A percentile compares a stretch with the other conserved stretches of the same genome.
Conservation (phyloP, 306 rosid species). For the Rosa multiflora region DNA sequence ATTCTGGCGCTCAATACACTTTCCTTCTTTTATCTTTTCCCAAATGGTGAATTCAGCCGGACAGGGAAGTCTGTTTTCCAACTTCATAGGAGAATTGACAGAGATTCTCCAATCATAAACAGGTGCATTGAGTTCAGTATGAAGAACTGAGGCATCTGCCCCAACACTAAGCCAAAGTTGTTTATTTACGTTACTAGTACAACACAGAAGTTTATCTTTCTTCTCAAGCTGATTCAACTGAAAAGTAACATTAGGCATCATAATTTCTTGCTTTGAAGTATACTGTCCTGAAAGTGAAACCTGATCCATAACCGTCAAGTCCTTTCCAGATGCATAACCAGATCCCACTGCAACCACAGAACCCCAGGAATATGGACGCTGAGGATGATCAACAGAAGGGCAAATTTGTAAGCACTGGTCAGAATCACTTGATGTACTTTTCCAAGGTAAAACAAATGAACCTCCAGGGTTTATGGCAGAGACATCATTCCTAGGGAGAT, state of each 20-base stretch:
- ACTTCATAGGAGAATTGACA: slow-evolving; percentile 74
- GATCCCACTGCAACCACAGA: slow-evolving; percentile 59
- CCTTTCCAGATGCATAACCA: slow-evolving; percentile 69
- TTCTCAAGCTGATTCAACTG: slow-evolving; percentile 88
- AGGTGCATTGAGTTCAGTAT: slow-evolving; percentile 87
- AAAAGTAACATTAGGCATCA: slow-evolving; percentile 46
- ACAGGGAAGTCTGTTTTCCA: slow-evolving; percentile 93
- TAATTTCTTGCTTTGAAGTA: slow-evolving; percentile 39
- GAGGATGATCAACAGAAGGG: slow-evolving; percentile 58
- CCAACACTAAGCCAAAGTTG: slow-evolving; percentile 84
- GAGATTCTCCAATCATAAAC: slow-evolving; percentile 96
- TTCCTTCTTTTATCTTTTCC: slow-evolving; percentile 78
- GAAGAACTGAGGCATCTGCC: slow-evolving; percentile 90
- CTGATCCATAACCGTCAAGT: slow-evolving; percentile 59
- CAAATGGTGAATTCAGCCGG: slow-evolving; percentile 75
- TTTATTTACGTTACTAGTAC: slow-evolving; percentile 59
- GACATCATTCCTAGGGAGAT: slow-evolving; percentile 39
- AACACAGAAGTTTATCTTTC: slow-evolving; percentile 76
- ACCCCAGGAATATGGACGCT: slow-evolving; percentile 73
- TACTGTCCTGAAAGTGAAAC: slow-evolving; percentile 50
- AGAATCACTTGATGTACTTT: slow-evolving; percentile 70
- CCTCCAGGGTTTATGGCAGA: slow-evolving; percentile 62
- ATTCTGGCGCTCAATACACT: slow-evolving; percentile 52
- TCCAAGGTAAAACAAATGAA: slow-evolving; percentile 75
- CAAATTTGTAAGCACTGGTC: slow-evolving; percentile 67